Base-by-base conservation (phyloP, 306 rosid species). In the apple (Malus domestica) region DNA sequence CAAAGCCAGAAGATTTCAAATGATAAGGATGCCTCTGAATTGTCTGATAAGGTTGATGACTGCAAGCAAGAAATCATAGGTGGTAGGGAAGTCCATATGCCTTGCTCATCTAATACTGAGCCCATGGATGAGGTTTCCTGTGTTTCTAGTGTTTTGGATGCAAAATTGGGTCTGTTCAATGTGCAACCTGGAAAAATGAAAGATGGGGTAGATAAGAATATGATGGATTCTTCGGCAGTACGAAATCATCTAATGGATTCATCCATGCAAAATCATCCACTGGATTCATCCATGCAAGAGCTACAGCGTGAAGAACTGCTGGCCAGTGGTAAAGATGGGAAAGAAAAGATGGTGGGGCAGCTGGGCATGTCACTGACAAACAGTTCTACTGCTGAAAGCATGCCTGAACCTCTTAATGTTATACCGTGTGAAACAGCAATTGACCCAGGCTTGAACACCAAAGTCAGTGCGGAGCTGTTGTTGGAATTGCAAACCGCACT, bases 91-190 rank as follows among this genome's bases (percentile, higher is more conserved):
- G 80, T 83, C 60, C 83, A 81, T 74, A 68, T 79, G 73, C 96
- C 90, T 79, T 84, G 80, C 68, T 15, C 83, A 66, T 95, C 92
- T 60, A 81, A 90, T 38, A 15, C 84, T 18, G 99, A 95, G 80
- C 85, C 96, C 74, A 92, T 96, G 99, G 98, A 96, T 77, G 99
- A 96, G 87, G 93, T 90, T 80, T 96, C 98, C 66, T 96, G 98
- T 76, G 83, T 92, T 81, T 89, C 99, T 45, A 90, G 82, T 84
- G 90, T 93, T 55, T 81, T 92, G 58, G 91, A 96, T 84, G 85
- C 89, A 69, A 92, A 90, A 79, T 83, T 90, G 85, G 96, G 91
- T 68, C 61, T 88, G 30, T 90, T 88, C 80, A 44, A 83, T 42
- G 91, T 81, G 45, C 92, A 80, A 68, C 63, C 88, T 10, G 85